Evolutionary conservation across 495 filamentous ascomycete genomes (phyloP).

Genomic region (Tuber magnatum): DNA sequence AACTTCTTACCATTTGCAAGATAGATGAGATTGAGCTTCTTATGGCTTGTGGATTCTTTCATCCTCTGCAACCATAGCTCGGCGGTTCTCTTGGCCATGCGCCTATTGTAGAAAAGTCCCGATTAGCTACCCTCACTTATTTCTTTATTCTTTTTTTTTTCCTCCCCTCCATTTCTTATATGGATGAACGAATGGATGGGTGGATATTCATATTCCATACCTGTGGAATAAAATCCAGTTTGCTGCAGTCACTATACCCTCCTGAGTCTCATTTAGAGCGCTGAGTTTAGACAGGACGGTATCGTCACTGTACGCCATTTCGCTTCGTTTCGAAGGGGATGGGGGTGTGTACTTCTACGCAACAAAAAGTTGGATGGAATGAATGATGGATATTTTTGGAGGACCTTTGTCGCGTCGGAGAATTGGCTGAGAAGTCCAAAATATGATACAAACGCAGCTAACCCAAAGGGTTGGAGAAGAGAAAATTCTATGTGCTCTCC

Average conservation of each 20-base stretch:
- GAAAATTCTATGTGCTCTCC: not conserved
- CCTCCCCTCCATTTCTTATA: not conserved
- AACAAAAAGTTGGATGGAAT: conserved; percentile 22
- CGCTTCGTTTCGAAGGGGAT: conserved; percentile 12
- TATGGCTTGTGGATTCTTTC: conserved; percentile 72
- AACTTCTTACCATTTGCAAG: conserved; percentile 71
- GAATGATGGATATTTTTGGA: conserved; percentile 4
- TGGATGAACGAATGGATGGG: not conserved
- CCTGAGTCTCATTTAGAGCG: conserved; percentile 88
- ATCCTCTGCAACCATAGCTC: conserved; percentile 83
- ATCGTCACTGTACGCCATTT: conserved; percentile 92
- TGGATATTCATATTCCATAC: conserved; percentile 47
- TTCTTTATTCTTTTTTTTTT: not conserved
- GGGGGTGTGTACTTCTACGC: conserved; percentile 17
- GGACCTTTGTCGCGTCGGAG: conserved; percentile 18
- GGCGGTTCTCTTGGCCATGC: conserved; percentile 80
- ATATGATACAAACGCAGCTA: conserved; percentile 12
- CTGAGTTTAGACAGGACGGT: conserved; percentile 88
- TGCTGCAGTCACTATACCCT: conserved; percentile 86
- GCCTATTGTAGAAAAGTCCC: conserved; percentile 47
- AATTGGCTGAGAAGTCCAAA: conserved; percentile 8
- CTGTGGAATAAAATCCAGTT: conserved; percentile 99
- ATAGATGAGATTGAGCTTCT: conserved; percentile 85
- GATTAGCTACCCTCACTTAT: conserved; percentile 8
- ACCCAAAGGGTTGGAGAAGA: not conserved